phyloP scores from a whole-genome alignment of 345 rosid genomes.

The Dipteronia sinensis region DNA sequence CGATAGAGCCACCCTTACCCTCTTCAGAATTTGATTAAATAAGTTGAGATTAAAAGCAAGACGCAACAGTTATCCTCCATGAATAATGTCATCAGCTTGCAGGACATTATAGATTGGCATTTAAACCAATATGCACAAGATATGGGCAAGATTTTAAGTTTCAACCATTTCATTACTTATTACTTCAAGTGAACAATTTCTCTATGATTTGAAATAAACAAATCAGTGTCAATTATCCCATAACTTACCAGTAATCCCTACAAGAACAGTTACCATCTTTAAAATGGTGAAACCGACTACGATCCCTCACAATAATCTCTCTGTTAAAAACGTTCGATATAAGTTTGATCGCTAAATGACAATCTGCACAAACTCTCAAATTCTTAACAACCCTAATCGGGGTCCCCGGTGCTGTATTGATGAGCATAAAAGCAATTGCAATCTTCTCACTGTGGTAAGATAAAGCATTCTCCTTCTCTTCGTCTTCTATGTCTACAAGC shows the following conservation, averaged over 20 bases:
- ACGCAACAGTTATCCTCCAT: background rate
- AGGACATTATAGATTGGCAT: background rate
- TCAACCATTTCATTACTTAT: background rate
- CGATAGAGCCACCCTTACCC: too few species aligned
- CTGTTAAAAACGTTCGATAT: constrained; percentile 61
- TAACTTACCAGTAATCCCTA: constrained; percentile 60
- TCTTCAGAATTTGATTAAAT: too few species aligned
- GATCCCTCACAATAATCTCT: constrained; percentile 77
- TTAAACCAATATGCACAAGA: background rate
- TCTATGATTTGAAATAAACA: background rate
- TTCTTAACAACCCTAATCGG: constrained; percentile 68
- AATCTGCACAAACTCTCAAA: constrained; percentile 82
- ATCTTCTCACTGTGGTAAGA: constrained; percentile 86
- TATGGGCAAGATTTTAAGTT: background rate
- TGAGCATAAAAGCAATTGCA: constrained; percentile 77
- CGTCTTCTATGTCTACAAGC: constrained; percentile 72
- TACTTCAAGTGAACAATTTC: background rate
- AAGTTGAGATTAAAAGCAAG: background rate
- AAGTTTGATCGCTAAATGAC: constrained; percentile 76
- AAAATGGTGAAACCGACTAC: constrained; percentile 87
- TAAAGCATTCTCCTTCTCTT: constrained; percentile 74
- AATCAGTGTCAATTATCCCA: constrained; percentile 7
- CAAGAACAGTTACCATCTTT: constrained; percentile 70
- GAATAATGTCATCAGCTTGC: background rate
- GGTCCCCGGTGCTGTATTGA: constrained; percentile 55